Percentiles rank a stretch among this genome's conserved stretches.
These are phyloP conservation scores for Akanthomyces uredinophilus DNA, from an alignment of 2,329 filamentous ascomycete genomes.

Conservation along the genomic window DNA sequence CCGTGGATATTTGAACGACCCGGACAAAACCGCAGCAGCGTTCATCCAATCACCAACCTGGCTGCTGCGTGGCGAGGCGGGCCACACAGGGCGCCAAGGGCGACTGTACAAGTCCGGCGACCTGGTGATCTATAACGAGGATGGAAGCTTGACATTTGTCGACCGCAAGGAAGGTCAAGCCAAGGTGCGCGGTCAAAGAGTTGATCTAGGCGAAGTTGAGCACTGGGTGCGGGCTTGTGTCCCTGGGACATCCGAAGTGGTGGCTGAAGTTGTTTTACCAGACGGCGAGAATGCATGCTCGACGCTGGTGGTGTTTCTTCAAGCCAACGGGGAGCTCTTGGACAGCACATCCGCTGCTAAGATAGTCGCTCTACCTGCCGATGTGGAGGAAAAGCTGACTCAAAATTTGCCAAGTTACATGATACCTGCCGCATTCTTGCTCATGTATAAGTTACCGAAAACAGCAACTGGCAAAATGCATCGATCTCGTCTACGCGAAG, in stretches of 20 bases:
- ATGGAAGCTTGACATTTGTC: not conserved
- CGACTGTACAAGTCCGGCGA: conserved; percentile 1
- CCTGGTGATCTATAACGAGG: not conserved
- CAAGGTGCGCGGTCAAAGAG: not conserved
- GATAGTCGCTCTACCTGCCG: no score
- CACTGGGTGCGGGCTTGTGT: not conserved
- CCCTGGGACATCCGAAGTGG: not conserved
- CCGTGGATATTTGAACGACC: conserved; percentile 36
- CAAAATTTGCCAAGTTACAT: no score
- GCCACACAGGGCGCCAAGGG: not conserved
- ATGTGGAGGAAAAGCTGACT: no score
- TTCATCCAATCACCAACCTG: conserved; percentile 21
- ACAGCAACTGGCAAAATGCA: no score
- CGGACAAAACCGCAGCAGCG: conserved; percentile 29
- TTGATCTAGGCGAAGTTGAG: not conserved
- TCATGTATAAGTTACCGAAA: no score
- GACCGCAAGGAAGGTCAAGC: not conserved
- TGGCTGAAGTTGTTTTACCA: no score
- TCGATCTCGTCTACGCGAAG: no score
- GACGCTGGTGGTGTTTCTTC: no score
- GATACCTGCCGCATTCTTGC: no score
- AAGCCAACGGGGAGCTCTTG: no score
- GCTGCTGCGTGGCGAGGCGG: not conserved
- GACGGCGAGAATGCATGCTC: no score
- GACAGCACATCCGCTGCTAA: no score